phyloP scores from a whole-genome alignment of 2,329 filamentous ascomycete genomes.

The Penicillium concentricum region DNA sequence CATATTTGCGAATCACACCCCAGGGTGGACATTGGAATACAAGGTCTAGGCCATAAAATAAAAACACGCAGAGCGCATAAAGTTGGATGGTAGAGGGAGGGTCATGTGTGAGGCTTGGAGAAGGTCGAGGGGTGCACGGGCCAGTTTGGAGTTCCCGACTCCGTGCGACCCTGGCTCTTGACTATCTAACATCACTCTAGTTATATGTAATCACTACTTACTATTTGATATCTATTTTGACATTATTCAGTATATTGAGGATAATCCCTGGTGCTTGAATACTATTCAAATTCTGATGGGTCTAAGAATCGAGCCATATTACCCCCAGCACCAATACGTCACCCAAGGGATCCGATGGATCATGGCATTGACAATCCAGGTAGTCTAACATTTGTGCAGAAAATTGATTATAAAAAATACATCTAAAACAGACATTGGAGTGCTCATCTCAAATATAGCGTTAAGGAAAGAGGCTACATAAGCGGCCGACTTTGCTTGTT shows the following conservation, averaged over 20 bases:
- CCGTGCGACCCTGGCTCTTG: background rate
- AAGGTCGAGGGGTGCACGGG: slow-evolving; percentile 25
- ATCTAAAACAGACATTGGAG: background rate
- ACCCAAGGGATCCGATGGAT: background rate
- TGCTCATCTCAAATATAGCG: too few species aligned
- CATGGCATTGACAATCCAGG: background rate
- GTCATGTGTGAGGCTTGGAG: slow-evolving; percentile 30
- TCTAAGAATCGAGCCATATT: background rate
- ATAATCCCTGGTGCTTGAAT: background rate
- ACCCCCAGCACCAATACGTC: background rate
- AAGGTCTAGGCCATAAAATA: slow-evolving; percentile 30
- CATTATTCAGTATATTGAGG: background rate
- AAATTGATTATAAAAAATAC: too few species aligned
- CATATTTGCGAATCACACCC: slow-evolving; percentile 43
- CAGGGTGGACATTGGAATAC: slow-evolving; percentile 41
- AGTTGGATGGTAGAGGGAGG: slow-evolving; percentile 22
- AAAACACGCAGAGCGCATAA: slow-evolving; percentile 22
- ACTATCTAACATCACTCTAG: slow-evolving; percentile 1
- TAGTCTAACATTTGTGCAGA: background rate
- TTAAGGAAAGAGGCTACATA: background rate
- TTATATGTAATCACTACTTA: background rate
- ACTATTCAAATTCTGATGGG: background rate
- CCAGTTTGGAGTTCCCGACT: slow-evolving; percentile 18
- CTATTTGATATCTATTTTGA: background rate
- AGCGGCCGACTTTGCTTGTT: background rate